Evolutionary conservation across 2,329 filamentous ascomycete genomes (phyloP).

Genomic region (Fusarium nematophilum): DNA sequence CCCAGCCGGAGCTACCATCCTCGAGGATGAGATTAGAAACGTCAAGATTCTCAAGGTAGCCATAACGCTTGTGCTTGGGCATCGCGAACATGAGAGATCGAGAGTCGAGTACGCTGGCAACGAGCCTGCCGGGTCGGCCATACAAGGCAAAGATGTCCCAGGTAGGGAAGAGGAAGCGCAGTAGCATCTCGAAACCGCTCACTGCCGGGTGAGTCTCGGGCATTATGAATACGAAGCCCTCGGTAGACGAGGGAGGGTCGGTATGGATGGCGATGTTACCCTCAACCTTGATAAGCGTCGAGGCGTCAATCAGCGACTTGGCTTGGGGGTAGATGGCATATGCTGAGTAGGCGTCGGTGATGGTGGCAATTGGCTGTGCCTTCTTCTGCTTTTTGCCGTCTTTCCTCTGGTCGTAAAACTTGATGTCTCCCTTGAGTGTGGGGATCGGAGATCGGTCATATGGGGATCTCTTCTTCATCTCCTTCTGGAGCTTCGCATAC

Average conservation of each 20-base stretch:
- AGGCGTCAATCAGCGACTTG: conserved; percentile 92
- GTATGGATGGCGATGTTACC: conserved; percentile 90
- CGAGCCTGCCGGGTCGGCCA: conserved; percentile 85
- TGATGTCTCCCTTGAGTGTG: conserved; percentile 86
- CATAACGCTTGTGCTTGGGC: conserved; percentile 87
- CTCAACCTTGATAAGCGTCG: conserved; percentile 93
- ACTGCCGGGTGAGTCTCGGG: conserved; percentile 93
- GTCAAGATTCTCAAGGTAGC: conserved; percentile 90
- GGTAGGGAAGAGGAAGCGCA: conserved; percentile 91
- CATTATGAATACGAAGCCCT: conserved; percentile 98
- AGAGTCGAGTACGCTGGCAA: conserved; percentile 87
- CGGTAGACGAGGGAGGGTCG: conserved; percentile 78
- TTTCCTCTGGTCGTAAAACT: conserved; percentile 87
- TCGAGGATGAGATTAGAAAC: conserved; percentile 83
- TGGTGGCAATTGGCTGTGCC: conserved; percentile 87
- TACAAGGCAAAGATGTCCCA: conserved; percentile 95
- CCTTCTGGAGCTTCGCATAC: conserved; percentile 83
- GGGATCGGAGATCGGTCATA: conserved; percentile 80
- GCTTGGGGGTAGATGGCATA: conserved; percentile 97
- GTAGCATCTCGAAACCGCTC: conserved; percentile 93
- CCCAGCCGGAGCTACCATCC: conserved; percentile 81
- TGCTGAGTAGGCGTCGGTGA: conserved; percentile 89
- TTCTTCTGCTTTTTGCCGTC: conserved; percentile 91
- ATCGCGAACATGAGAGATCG: conserved; percentile 98
- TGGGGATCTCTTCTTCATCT: conserved; percentile 81